Percentiles rank a stretch among this genome's conserved stretches.
phyloP scores from a whole-genome alignment of 495 filamentous ascomycete genomes.

The Podospora anserina region DNA sequence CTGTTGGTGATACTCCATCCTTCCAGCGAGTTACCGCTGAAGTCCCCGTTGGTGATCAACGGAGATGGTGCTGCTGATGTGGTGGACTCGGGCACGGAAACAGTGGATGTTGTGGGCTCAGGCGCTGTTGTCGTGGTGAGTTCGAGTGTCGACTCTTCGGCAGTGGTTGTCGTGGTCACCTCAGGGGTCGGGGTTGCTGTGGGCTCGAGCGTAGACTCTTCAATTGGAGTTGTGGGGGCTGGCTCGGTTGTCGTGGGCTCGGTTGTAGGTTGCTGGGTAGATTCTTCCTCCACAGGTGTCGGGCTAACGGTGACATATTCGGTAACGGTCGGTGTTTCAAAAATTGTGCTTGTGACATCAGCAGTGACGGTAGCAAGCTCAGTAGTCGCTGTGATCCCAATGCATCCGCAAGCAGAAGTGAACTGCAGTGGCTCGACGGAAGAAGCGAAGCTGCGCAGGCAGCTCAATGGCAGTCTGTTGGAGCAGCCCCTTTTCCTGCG shows the following conservation, averaged over 20 bases:
- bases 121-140: neutral
- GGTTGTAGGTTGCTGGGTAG: neutral
- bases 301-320: constrained; percentile 2
- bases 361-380: constrained; percentile 4
- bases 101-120: neutral
- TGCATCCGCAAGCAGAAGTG: constrained; percentile 3
- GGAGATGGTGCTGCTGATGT: neutral
- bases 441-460: constrained; percentile 4
- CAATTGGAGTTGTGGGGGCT: neutral
- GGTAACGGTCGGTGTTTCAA: neutral
- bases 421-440: constrained; percentile 3
- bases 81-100: neutral
- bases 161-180: neutral
- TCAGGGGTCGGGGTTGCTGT: neutral
- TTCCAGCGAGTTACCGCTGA: neutral
- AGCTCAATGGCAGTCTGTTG: neutral
- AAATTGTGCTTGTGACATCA: neutral
- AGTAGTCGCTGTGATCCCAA: constrained; percentile 2
- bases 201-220: neutral
- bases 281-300: neutral
- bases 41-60: constrained; percentile 2
- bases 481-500: constrained; percentile 1
- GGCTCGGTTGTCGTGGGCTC: neutral
- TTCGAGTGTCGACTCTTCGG: neutral
- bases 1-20: neutral